phyloP scores from a whole-genome alignment of 306 rosid species.

The Prinsepia uniflora region DNA sequence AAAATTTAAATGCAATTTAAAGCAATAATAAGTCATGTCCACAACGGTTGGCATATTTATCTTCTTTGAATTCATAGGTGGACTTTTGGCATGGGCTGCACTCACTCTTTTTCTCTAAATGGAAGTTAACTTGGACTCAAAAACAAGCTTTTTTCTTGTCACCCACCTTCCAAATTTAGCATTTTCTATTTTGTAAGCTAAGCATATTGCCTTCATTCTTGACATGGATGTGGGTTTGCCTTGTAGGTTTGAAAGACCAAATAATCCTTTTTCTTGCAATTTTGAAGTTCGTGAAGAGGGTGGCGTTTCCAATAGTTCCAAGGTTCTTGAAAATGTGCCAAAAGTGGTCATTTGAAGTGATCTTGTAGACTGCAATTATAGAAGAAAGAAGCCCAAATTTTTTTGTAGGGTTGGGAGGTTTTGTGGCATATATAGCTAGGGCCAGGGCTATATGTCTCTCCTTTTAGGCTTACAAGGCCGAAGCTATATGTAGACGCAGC shows the following conservation, averaged over 20 bases:
- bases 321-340: not conserved
- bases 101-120: not conserved
- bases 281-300: conserved; percentile 14
- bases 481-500: too few species aligned
- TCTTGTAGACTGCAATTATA: not conserved
- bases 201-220: not conserved
- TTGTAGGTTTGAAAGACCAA: conserved; percentile 23
- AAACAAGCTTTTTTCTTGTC: conserved; percentile 22
- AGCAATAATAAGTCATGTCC: too few species aligned
- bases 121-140: conserved; percentile 16
- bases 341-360: not conserved
- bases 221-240: conserved; percentile 19
- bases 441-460: too few species aligned
- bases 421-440: too few species aligned
- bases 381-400: not conserved
- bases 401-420: too few species aligned
- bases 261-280: conserved; percentile 21
- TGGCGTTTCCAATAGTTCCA: not conserved
- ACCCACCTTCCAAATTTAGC: conserved; percentile 30
- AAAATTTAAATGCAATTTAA: too few species aligned
- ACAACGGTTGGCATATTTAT: too few species aligned
- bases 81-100: conserved; percentile 17
- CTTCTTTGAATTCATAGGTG: conserved; percentile 8
- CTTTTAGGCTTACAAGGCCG: too few species aligned
- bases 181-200: conserved; percentile 24